Percentiles rank a stretch among this genome's conserved stretches.
Conservation (phyloP, 495 filamentous ascomycete species). For the Xylaria cubensis region DNA sequence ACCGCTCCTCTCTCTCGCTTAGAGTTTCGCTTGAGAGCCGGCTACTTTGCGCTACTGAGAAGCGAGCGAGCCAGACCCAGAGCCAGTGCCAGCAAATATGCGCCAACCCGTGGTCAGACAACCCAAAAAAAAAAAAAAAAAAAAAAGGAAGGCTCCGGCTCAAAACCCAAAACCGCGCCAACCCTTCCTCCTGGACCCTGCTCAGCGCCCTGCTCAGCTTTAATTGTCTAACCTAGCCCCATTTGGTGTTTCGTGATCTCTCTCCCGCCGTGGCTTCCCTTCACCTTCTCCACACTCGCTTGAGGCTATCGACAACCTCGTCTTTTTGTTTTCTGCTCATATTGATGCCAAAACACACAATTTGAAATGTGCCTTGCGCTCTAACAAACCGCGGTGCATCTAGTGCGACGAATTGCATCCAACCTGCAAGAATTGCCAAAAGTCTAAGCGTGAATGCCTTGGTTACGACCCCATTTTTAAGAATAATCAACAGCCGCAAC, state of each 20-base stretch:
- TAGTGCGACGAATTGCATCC: constrained; percentile 98
- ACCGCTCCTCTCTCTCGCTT: constrained; percentile 32
- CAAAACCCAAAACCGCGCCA: constrained; percentile 20
- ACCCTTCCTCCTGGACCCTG: background rate
- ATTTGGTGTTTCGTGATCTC: constrained; percentile 26
- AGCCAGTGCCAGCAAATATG: constrained; percentile 25
- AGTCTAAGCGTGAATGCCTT: constrained; percentile 95
- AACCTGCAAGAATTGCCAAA: constrained; percentile 94
- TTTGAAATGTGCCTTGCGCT: background rate
- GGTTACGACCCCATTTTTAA: constrained; percentile 99
- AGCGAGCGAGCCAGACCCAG: constrained; percentile 40
- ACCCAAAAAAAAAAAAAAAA: constrained; percentile 10
- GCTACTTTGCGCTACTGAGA: constrained; percentile 42
- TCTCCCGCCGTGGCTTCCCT: constrained; percentile 3
- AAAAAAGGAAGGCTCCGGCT: constrained; percentile 11
- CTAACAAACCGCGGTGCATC: constrained; percentile 22
- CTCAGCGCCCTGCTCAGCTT: background rate
- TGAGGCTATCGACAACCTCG: constrained; percentile 20
- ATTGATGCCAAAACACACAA: background rate
- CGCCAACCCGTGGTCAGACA: constrained; percentile 31
- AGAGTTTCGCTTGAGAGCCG: constrained; percentile 35
- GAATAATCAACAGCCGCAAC: constrained; percentile 63
- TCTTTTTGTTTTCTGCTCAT: constrained; percentile 5
- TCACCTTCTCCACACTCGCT: constrained; percentile 7
- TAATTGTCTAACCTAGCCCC: constrained; percentile 28